Evolutionary conservation across 495 filamentous ascomycete species (phyloP).

Genomic region (Penicillium verhagenii): DNA sequence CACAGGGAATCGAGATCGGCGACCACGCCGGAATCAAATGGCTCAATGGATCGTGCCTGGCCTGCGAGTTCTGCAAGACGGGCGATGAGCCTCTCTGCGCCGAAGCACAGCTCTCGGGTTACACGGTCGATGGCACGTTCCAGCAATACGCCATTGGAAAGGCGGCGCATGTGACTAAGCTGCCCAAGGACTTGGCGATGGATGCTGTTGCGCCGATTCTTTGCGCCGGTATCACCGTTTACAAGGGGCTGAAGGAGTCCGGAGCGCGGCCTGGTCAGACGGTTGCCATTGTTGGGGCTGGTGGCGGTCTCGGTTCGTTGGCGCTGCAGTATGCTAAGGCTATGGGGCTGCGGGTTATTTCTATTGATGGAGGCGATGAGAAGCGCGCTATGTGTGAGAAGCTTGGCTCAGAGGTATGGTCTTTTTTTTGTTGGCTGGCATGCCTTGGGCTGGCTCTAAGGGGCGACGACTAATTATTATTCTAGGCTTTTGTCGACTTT

Average conservation of each 20-base stretch:
- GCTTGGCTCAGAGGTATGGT: slow-evolving; percentile 56
- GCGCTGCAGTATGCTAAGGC: slow-evolving; percentile 84
- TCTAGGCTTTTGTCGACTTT: slow-evolving; percentile 72
- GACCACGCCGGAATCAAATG: slow-evolving; percentile 80
- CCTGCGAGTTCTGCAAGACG: slow-evolving; percentile 71
- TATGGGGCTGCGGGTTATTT: slow-evolving; percentile 78
- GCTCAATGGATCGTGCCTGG: slow-evolving; percentile 74
- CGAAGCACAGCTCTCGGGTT: slow-evolving; percentile 65
- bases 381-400: slow-evolving; percentile 65
- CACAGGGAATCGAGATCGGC: slow-evolving; percentile 66
- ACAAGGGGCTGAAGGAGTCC: slow-evolving; percentile 88
- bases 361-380: slow-evolving; percentile 77
- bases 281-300: slow-evolving; percentile 88
- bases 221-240: slow-evolving; percentile 86
- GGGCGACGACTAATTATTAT: slow-evolving; percentile 2
- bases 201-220: slow-evolving; percentile 77
- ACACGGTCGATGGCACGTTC: slow-evolving; percentile 79
- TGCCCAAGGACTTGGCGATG: slow-evolving; percentile 68
- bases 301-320: slow-evolving; percentile 80
- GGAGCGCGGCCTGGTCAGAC: slow-evolving; percentile 69
- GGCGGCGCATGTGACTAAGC: slow-evolving; percentile 71
- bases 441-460: background rate
- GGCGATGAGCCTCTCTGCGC: slow-evolving; percentile 69
- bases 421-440: background rate
- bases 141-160: slow-evolving; percentile 87